Evolutionary conservation across 75 land plant species (phyloP), one percentile per base, ranked within the genome.

Genomic region (Pinus tabuliformis): DNA sequence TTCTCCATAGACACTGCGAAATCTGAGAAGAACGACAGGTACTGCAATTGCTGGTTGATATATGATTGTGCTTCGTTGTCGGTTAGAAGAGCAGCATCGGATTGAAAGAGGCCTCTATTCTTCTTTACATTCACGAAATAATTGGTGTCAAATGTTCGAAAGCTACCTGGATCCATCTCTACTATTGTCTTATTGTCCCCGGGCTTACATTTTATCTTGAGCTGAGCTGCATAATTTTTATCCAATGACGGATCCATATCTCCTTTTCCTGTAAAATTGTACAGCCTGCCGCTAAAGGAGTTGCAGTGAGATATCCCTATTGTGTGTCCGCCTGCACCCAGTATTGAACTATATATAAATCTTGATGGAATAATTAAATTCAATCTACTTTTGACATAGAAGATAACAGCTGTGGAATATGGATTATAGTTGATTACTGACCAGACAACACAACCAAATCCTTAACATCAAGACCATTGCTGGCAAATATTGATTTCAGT

Each of bases 1-100:
- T 91, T 91, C 81, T 85, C 85, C 93, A 94, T 89, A 6, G 93
- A 79, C n/a, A 36, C 4, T 0, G 77, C 90, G 74, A 94, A 94
- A 33, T 80, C 86, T 12, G 20, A 8, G 37, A 83, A 86, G 84
- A 91, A 94, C 33, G 49, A 64, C 0, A 6, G 22, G 11, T 82
- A 80, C 5, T 78, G 39, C 20, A 81, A 73, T 37, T 87, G 82
- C 56, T 62, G 18, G 24, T 26, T 56, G 20, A 93, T 77, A 28
- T 57, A 61, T 30, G 76, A 12, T 52, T 6, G 60, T 16, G 87
- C 75, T 3, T 28, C 26, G 4, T 56, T 22, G 68, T 86, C 70
- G 20, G 81, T 84, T 6, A 82, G 57, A 2, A 91, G 83, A 0
- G 88, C 82, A 2, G 81, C 84, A 63, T 91, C 93, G 4, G 93